Evolutionary conservation across 305 asterid genomes (phyloP).

Genomic region (Andrographis paniculata): DNA sequence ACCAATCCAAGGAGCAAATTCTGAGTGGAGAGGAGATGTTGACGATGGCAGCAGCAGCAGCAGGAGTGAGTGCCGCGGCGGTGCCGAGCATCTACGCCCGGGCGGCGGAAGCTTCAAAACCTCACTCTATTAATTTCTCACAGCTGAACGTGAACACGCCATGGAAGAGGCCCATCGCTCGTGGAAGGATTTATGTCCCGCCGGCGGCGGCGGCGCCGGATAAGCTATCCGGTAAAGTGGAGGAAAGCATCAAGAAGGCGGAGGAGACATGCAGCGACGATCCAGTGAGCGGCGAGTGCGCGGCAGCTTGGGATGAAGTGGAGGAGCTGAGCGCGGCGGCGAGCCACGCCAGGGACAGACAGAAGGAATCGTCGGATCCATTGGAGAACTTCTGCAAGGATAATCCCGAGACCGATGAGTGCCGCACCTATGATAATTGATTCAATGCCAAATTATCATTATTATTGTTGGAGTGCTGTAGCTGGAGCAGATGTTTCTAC

Average conservation of each 20-base stretch:
- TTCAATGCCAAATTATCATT: too few relatives aligned
- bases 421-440: slow-evolving; percentile 50
- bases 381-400: slow-evolving; percentile 75
- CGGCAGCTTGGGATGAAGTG: slow-evolving; percentile 95
- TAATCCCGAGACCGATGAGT: slow-evolving; percentile 59
- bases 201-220: slow-evolving; percentile 1
- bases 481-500: too few relatives aligned
- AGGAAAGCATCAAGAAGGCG: slow-evolving; percentile 3
- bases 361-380: slow-evolving; percentile 48
- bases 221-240: not conserved
- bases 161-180: slow-evolving; percentile 9
- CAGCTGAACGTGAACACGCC: slow-evolving; percentile 22
- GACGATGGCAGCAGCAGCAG: slow-evolving; percentile 31
- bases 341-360: slow-evolving; percentile 72
- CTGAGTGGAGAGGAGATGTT: too few relatives aligned
- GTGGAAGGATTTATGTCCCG: slow-evolving; percentile 23
- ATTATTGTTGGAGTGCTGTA: not conserved
- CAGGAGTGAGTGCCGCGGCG: not conserved
- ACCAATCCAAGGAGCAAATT: too few relatives aligned
- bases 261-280: not conserved
- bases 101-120: not conserved
- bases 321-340: slow-evolving; percentile 98
- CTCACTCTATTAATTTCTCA: not conserved
- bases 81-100: slow-evolving; percentile 18
- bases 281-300: slow-evolving; percentile 72